Base-by-base conservation (phyloP, 2,329 filamentous ascomycete genomes). In the Fusarium compactum region DNA sequence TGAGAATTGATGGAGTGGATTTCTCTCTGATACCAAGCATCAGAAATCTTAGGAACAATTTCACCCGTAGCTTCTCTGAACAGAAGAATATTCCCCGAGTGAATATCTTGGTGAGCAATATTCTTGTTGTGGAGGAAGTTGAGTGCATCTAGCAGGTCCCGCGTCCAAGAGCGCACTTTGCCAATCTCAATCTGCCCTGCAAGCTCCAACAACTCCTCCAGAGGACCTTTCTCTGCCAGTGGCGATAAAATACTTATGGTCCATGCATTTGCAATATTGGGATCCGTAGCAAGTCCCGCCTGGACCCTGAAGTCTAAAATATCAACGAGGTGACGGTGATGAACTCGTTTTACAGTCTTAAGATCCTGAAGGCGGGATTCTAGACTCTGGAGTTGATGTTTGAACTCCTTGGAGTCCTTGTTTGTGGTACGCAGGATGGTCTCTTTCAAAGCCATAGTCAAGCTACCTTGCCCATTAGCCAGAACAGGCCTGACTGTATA, bases 121-220 rank as follows among this genome's bases (percentile, higher is more conserved):
- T 94, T 94, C 76, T 92, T 91, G 70, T 91, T 91, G 80, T 98
- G 95, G 55, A 97, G 89, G 78, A 92, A 97, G 62, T 94, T 92
- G 29, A 99, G 83, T 1, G 91, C 96, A 81, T 98, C 94, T 27
- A 99, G 87, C 20, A 99, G 85, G 75, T 97, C 94, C 63, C 95
- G 90, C n/a, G 94, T 96, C 91, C 94, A 98, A 25, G 93, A 90
- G 56, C 94, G 91, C 46, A 95, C 90, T 77, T 91, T 95, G 69
- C 89, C 88, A 54, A 92, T 87, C 44, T 91, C 88, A 53, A 98
- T 83, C 30, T 87, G 87, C 7, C 92, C 93, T 44, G 94, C 89
- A 65, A 95, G 87, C 60, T 95, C 91, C 30, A 99, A 85, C 22
- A 97, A 85, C 74, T 97, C 94, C 29, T 91, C 89, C 16, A 99